Evolutionary conservation across 202 grass and related monocot species (phyloP), one percentile per base, ranked within the genome.

Genomic region (Elaeis oleifera): DNA sequence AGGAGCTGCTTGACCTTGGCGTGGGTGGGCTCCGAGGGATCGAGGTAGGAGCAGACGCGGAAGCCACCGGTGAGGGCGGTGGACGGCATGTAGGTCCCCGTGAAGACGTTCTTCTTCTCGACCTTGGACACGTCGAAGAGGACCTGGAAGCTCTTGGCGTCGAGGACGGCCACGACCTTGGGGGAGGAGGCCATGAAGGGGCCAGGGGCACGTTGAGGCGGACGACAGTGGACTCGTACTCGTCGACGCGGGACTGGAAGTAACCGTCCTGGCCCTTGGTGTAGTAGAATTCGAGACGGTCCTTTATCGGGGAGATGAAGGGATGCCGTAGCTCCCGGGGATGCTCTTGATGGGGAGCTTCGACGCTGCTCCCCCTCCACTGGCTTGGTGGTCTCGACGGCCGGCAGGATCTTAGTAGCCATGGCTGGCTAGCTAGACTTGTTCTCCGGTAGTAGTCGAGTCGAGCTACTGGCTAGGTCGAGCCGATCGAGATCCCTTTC

Each of bases 201-300:
- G 0, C 90, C 90, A 1, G 79, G 85, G 90, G 90, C 9, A 95
- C 76, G 64, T 95, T 95, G 4, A 95, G n/a, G 61, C 85, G 74
- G 26, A 95, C 28, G 22, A 95, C 85, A 1, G 85, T 89, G 32
- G 86, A 95, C 61, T 77, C 73, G 64, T 90, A 71, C 23, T 50
- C 75, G 28, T 85, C 28, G 18, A 81, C 60, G 21, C 80, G 83
- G 23, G 85, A 86, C 80, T 84, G 78, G 77, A 95, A 90, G 74
- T 84, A 95, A 64, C 65, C 76, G 80, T 81, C 81, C 57, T 81
- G 77, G 3, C 90, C 90, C 73, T 95, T 74, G 23, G 72, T 69
- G 78, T 95, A 95, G 77, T 86, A 95, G 83, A 95, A 95, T 60
- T 95, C 70, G 18, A 87, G 83, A 18, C 90, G 83, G 58, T 95